Evolutionary conservation across 2,329 filamentous ascomycete genomes (phyloP).

Genomic region (Paramyrothecium sp.): DNA sequence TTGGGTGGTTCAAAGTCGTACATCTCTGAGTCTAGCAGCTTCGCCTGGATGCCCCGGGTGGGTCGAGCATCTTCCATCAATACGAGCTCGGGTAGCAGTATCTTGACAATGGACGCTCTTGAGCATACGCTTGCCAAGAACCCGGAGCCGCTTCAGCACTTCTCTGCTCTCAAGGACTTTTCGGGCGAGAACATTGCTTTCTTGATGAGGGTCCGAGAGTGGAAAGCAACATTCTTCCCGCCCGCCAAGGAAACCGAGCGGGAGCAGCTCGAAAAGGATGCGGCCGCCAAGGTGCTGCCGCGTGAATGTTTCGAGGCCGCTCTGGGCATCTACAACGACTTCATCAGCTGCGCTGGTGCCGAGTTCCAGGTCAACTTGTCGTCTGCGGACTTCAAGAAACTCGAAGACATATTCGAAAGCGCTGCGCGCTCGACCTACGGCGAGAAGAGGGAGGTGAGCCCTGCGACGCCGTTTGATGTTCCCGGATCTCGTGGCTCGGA

Average conservation of each 20-base stretch:
- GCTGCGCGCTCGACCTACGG: slow-evolving; percentile 43
- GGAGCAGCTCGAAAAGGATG: slow-evolving; percentile 7
- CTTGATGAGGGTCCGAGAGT: slow-evolving; percentile 55
- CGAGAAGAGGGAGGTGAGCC: slow-evolving; percentile 30
- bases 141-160: slow-evolving; percentile 58
- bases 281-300: slow-evolving; percentile 24
- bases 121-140: slow-evolving; percentile 60
- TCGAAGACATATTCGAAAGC: slow-evolving; percentile 55
- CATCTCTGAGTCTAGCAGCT: slow-evolving; percentile 3
- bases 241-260: slow-evolving; percentile 2
- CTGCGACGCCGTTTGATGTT: slow-evolving; percentile 35
- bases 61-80: slow-evolving; percentile 1
- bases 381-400: slow-evolving; percentile 45
- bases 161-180: slow-evolving; percentile 65
- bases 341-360: slow-evolving; percentile 57
- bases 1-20: slow-evolving; percentile 13
- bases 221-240: slow-evolving; percentile 40
- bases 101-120: slow-evolving; percentile 60
- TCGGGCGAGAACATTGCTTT: slow-evolving; percentile 72
- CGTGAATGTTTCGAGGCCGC: slow-evolving; percentile 56
- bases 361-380: slow-evolving; percentile 66
- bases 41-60: slow-evolving; percentile 5
- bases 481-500: background rate
- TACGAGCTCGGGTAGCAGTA: slow-evolving; percentile 31
- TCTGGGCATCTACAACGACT: slow-evolving; percentile 59